Base-by-base conservation (phyloP, 768 basidiomycete genomes). In the Rhodotorula taiwanensis region DNA sequence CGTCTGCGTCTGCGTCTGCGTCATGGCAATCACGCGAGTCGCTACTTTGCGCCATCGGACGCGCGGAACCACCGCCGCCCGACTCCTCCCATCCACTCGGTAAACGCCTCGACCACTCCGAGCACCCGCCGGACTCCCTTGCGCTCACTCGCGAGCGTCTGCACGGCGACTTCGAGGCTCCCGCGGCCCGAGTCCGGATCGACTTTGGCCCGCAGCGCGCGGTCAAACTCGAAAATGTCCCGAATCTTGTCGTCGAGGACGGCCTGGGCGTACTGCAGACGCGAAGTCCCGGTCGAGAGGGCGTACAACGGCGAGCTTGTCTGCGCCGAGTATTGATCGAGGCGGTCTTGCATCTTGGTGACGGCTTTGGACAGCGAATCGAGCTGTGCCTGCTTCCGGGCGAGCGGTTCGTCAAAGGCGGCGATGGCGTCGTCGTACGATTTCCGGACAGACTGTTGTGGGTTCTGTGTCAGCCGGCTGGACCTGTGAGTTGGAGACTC, bases 231-330 rank as follows among this genome's bases (percentile, higher is more conserved):
- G 18, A 44, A 18, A 15, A 50, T 27, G 25, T 52, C 58, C n/a
- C 34, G 39, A n/a, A 52, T 27, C 28, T 59, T 59, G 51, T 45
- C 58, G 23, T 59, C 50, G 47, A 57, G 47, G 20, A 57, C 56
- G 0, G 47, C 27, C 23, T 57, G 56, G 0, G 56, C 56, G 56
- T 57, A 57, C 18, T 28, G 47, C 4, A 57, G 45, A 5, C 56
- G 47, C 34, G 47, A 49, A 4, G 56, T 41, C 15, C 56, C 56
- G 1, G 48, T 57, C 23, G 47, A 28, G 47, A 57, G 56, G 10
- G 33, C n/a, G 2, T 34, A 36, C 36, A 57, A 23, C 10, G 47
- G 34, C 11, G 47, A 49, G 23, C 9, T 10, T 11, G 23, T 15
- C 30, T 42, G 2, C 20, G 56, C 27, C 4, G 47, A 43, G 48